Evolutionary conservation across 345 rosid species (phyloP).

Genomic region (Lumnitzera racemosa): DNA sequence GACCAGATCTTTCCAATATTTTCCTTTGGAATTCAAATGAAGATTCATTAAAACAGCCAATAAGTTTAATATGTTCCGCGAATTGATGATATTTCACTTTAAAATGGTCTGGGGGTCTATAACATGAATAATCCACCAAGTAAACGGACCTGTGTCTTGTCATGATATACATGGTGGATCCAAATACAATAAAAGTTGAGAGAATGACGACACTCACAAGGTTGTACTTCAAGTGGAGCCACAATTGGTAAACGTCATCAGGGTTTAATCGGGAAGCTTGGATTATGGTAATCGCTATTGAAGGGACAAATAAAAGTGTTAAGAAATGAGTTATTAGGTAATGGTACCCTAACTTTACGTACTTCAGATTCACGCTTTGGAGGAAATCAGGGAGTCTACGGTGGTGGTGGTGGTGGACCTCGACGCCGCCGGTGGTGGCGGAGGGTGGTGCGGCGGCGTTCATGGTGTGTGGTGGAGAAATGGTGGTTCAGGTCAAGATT

Average conservation of each 20-base stretch:
- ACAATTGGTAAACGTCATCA: slow-evolving; percentile 53
- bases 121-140: slow-evolving; percentile 68
- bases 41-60: slow-evolving; percentile 63
- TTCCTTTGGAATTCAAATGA: slow-evolving; percentile 78
- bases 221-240: slow-evolving; percentile 86
- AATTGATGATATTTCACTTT: slow-evolving; percentile 47
- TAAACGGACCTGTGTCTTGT: slow-evolving; percentile 75
- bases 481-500: not conserved
- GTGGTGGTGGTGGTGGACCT: slow-evolving; percentile 56
- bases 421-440: slow-evolving; percentile 39
- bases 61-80: slow-evolving; percentile 69
- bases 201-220: slow-evolving; percentile 58
- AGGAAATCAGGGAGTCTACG: slow-evolving; percentile 73
- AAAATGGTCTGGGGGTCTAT: slow-evolving; percentile 56
- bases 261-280: slow-evolving; percentile 56
- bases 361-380: slow-evolving; percentile 78
- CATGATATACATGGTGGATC: slow-evolving; percentile 73
- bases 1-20: slow-evolving; percentile 77
- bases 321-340: slow-evolving; percentile 60
- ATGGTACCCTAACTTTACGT: slow-evolving; percentile 88
- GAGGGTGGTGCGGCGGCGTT: slow-evolving; percentile 9
- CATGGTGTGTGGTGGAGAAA: slow-evolving; percentile 20
- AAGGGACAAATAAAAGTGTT: slow-evolving; percentile 66
- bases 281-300: slow-evolving; percentile 45
- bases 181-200: slow-evolving; percentile 53